A percentile compares a stretch with the other conserved stretches of the same genome.
Evolutionary conservation across 164 flowering plant species (phyloP).

Genomic region (Cinnamomum micranthum): DNA sequence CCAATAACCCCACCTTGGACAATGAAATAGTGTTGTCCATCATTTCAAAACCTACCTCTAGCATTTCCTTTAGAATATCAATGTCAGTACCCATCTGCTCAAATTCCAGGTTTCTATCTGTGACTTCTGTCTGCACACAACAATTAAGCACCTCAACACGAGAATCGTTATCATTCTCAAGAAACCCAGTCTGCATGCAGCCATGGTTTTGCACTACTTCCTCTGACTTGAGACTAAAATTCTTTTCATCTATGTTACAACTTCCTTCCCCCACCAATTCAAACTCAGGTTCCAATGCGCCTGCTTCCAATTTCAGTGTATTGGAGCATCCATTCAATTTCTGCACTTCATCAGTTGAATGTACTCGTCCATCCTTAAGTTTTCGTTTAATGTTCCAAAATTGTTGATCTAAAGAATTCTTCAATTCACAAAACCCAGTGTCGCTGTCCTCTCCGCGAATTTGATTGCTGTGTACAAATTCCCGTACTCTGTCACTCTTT

Average conservation of each 20-base stretch:
- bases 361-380: constrained; percentile 37
- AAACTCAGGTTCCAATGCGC: constrained; percentile 12
- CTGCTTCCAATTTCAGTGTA: background rate
- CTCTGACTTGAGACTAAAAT: background rate
- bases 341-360: constrained; percentile 19
- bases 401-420: constrained; percentile 52
- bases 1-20: constrained; percentile 45
- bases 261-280: constrained; percentile 12
- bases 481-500: constrained; percentile 28
- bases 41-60: constrained; percentile 59
- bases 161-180: constrained; percentile 1
- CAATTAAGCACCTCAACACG: constrained; percentile 3
- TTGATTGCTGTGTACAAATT: constrained; percentile 9
- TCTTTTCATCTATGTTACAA: background rate
- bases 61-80: constrained; percentile 52
- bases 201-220: constrained; percentile 1
- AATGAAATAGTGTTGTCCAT: constrained; percentile 47
- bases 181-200: background rate
- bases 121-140: constrained; percentile 15
- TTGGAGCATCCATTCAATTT: constrained; percentile 9
- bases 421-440: constrained; percentile 44
- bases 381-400: constrained; percentile 50
- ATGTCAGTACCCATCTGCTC: constrained; percentile 64
- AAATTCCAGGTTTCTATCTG: constrained; percentile 22
- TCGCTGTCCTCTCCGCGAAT: constrained; percentile 25